Base-by-base conservation (phyloP, 2,329 filamentous ascomycete species). In the Pseudogymnoascus sp. region DNA sequence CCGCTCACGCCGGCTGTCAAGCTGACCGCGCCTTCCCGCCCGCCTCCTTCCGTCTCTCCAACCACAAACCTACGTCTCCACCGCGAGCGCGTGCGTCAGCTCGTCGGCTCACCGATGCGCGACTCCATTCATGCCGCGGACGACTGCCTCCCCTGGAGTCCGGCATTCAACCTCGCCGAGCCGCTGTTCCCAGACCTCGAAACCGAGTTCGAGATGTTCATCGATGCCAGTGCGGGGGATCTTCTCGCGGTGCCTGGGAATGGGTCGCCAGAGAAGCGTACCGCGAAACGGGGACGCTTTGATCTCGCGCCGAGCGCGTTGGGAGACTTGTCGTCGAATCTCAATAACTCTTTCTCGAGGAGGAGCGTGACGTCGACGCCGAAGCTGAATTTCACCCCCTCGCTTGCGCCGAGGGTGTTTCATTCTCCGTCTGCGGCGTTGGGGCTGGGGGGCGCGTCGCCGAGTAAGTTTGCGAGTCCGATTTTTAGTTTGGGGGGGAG, bases 1-100 rank as follows among this genome's bases (percentile, higher is more conserved):
- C 93, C 93, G 2, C 78, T 96, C 51, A 97, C 93, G 0, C 93
- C 93, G 4, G 84, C 89, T 18, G 84, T 93, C 69, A 91, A 95
- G 75, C 88, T 96, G 73, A 91, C 89, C 77, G 79, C 82, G 21
- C 82, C 83, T 1, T 75, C 78, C 6, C 78, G 77, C 67, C 77
- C 79, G 11, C 83, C 83, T 26, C 90, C 85, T 62, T 96, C 93
- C 0, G 88, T 91, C 16, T 97, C 93, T 12, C 93, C 95, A 1
- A 96, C 95, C 73, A 97, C 93, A 8, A 96, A 96, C 72, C 82
- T 97, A 18, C 87, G 88, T 64, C 86, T 95, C 68, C 95, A 97
- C 73, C 89, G 93, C 63, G 87, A 93, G 71, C 88, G 86, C 68
- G 91, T 97, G 67, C 83, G 84, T 65, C 84, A 90, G 68, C 85